These are phyloP conservation scores for Fomes fomentarius DNA, from an alignment of 1,284 basidiomycete species.

Conservation along the genomic window DNA sequence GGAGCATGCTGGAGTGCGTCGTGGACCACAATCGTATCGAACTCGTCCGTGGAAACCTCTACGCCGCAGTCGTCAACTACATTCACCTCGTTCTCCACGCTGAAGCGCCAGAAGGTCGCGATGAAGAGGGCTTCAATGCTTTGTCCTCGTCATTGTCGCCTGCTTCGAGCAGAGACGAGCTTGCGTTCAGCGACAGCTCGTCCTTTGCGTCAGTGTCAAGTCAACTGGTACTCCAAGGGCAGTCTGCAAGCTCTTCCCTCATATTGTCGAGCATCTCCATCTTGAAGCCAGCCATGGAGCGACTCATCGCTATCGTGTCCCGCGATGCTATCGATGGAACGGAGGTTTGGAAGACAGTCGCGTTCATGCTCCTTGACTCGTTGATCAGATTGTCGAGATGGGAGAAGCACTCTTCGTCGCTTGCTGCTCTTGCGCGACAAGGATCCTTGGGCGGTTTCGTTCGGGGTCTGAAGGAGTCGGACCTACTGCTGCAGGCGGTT, in stretches of 20 bases:
- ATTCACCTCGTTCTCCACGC: constrained; percentile 68
- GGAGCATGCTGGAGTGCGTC: constrained; percentile 77
- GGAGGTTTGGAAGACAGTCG: constrained; percentile 96
- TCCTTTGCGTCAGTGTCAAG: constrained; percentile 30
- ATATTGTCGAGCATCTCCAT: constrained; percentile 64
- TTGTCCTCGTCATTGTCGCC: constrained; percentile 39
- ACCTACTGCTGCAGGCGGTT: constrained; percentile 78
- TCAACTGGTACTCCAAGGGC: constrained; percentile 26
- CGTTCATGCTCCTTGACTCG: constrained; percentile 85
- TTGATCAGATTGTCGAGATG: constrained; percentile 67
- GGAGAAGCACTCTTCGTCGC: constrained; percentile 63
- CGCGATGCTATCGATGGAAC: constrained; percentile 93
- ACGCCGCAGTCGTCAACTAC: constrained; percentile 89
- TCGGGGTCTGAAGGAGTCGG: constrained; percentile 81
- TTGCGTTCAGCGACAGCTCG: constrained; percentile 40
- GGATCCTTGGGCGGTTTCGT: constrained; percentile 89
- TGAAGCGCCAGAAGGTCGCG: constrained; percentile 26
- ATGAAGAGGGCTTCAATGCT: constrained; percentile 12
- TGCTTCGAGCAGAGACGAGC: constrained; percentile 43
- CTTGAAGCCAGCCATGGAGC: constrained; percentile 70
- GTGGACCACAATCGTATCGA: constrained; percentile 82
- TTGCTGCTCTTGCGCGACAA: constrained; percentile 68
- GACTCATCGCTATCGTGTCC: constrained; percentile 78
- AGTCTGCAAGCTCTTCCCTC: constrained; percentile 44
- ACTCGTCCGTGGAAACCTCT: constrained; percentile 95